Conservation (phyloP, 2,329 filamentous ascomycete species). For the Grosmannia serpens region DNA sequence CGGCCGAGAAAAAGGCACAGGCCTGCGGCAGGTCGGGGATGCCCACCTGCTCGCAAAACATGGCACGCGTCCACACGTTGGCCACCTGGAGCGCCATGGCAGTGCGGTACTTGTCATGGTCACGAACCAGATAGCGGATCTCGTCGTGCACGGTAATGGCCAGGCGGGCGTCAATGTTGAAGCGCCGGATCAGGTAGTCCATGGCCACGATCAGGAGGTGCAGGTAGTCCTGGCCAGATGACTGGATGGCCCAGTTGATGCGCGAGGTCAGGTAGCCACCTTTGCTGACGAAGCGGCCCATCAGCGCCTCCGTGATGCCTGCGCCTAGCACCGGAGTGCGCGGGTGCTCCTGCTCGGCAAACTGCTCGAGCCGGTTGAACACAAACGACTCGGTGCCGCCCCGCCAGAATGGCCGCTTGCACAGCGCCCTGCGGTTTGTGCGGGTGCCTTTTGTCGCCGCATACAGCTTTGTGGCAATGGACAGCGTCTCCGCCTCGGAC, state of each 20-base stretch:
- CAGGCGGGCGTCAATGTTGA: conserved; percentile 73
- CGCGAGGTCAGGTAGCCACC: conserved; percentile 90
- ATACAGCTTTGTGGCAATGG: conserved; percentile 72
- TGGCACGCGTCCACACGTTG: conserved; percentile 92
- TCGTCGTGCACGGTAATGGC: conserved; percentile 96
- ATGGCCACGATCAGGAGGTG: conserved; percentile 88
- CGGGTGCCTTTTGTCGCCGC: conserved; percentile 82
- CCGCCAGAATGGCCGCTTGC: conserved; percentile 77
- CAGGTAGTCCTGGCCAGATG: conserved; percentile 91
- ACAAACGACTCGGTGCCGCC: conserved; percentile 96
- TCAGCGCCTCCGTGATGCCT: conserved; percentile 90
- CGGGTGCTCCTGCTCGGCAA: conserved; percentile 86
- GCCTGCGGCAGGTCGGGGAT: conserved; percentile 90
- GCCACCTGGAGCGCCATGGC: conserved; percentile 90
- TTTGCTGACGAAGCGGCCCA: conserved; percentile 75
- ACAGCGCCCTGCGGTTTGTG: conserved; percentile 60
- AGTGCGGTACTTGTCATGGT: conserved; percentile 75
- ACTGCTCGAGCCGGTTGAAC: conserved; percentile 96
- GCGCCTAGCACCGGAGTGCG: conserved; percentile 87
- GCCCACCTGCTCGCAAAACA: conserved; percentile 95
- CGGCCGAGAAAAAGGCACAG: conserved; percentile 89
- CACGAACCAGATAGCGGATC: conserved; percentile 82
- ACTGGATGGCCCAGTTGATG: conserved; percentile 99
- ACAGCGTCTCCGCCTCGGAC: conserved; percentile 64
- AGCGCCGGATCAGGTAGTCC: conserved; percentile 83